A percentile compares a stretch with the other conserved stretches of the same genome.
phyloP scores from a whole-genome alignment of 345 rosid species.

The Kandelia obovata region DNA sequence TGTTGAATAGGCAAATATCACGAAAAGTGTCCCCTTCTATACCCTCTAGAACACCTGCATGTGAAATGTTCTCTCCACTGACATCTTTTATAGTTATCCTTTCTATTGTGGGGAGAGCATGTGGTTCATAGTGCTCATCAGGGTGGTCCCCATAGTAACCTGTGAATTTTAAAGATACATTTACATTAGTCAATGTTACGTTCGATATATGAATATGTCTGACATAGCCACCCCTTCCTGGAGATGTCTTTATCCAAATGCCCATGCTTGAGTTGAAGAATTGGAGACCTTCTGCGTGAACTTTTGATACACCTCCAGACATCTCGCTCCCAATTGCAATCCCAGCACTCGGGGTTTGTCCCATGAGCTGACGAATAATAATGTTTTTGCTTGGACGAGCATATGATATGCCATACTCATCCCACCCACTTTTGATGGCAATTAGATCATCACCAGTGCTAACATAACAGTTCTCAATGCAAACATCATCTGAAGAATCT shows the following conservation, averaged over 20 bases:
- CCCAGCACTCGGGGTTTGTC: slow-evolving; percentile 80
- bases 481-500: slow-evolving; percentile 86
- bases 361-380: slow-evolving; percentile 56
- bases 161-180: slow-evolving; percentile 60
- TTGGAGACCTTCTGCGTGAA: slow-evolving; percentile 55
- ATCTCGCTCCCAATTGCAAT: slow-evolving; percentile 93
- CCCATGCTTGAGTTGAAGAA: slow-evolving; percentile 62
- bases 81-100: slow-evolving; percentile 66
- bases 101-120: slow-evolving; percentile 69
- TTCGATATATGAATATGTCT: slow-evolving; percentile 66
- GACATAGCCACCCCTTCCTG: slow-evolving; percentile 91
- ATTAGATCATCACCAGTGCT: slow-evolving; percentile 92
- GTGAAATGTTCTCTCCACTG: slow-evolving; percentile 52
- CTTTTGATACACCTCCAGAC: slow-evolving; percentile 95
- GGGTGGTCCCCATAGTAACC: slow-evolving; percentile 87
- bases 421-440: slow-evolving; percentile 97
- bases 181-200: slow-evolving; percentile 55
- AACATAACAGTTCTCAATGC: slow-evolving; percentile 85
- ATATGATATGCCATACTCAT: slow-evolving; percentile 81
- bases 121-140: slow-evolving; percentile 62
- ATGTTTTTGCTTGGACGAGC: slow-evolving; percentile 78
- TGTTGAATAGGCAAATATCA: slow-evolving; percentile 70
- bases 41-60: slow-evolving; percentile 83
- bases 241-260: slow-evolving; percentile 78
- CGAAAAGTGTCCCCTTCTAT: slow-evolving; percentile 68